A percentile compares a stretch with the other conserved stretches of the same genome.
phyloP scores from a whole-genome alignment of 805 yeast genomes.

The Saccharomyces mikatae region DNA sequence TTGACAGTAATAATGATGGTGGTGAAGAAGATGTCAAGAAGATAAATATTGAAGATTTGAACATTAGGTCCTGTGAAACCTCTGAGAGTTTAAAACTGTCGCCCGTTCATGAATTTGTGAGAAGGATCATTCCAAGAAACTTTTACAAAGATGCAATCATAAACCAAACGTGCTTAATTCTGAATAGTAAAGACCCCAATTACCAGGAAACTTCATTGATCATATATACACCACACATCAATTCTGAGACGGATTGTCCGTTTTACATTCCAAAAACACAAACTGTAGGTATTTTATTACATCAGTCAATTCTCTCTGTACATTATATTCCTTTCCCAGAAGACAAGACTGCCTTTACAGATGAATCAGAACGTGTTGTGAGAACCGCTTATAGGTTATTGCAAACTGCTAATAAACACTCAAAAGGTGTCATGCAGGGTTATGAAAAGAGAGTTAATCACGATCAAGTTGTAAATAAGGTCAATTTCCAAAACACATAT shows the following conservation, averaged over 20 bases:
- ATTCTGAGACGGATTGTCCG: slow-evolving; percentile 54
- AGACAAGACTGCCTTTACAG: slow-evolving; percentile 22
- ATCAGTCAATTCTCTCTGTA: slow-evolving; percentile 45
- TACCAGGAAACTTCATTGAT: slow-evolving; percentile 41
- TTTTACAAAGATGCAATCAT: slow-evolving; percentile 77
- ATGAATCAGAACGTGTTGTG: slow-evolving; percentile 48
- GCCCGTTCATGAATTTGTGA: slow-evolving; percentile 49
- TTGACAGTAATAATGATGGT: slow-evolving; percentile 6
- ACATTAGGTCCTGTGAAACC: slow-evolving; percentile 27
- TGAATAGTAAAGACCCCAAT: slow-evolving; percentile 25
- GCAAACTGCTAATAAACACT: slow-evolving; percentile 75
- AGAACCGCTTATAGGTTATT: slow-evolving; percentile 76
- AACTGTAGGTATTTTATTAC: slow-evolving; percentile 64
- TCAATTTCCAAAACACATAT: slow-evolving; percentile 75
- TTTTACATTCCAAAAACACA: slow-evolving; percentile 82
- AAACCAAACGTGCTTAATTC: slow-evolving; percentile 71
- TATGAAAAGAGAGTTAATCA: slow-evolving; percentile 84
- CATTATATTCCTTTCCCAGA: slow-evolving; percentile 62
- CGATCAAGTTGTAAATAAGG: slow-evolving; percentile 76
- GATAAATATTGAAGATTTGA: slow-evolving; percentile 36
- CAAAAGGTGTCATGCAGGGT: slow-evolving; percentile 74
- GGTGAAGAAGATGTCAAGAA: slow-evolving; percentile 20
- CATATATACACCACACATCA: slow-evolving; percentile 72
- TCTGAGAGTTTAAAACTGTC: slow-evolving; percentile 18
- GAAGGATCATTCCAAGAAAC: slow-evolving; percentile 86